Percentiles rank a stretch among this genome's conserved stretches.
phyloP scores from a whole-genome alignment of 768 basidiomycete genomes.

The Mycena amicta region DNA sequence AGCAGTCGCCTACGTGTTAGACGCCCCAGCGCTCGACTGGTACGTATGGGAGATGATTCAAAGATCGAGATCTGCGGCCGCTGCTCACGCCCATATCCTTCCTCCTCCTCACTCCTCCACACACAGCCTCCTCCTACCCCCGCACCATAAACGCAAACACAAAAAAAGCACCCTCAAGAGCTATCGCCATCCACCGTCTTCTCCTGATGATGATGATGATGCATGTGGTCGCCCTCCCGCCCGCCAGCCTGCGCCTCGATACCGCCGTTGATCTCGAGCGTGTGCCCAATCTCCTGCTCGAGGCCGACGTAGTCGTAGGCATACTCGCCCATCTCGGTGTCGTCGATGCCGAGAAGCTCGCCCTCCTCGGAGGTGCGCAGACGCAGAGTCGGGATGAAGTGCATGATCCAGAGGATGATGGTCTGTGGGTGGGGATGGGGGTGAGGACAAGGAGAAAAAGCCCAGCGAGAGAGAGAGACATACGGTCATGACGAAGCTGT shows the following conservation, averaged over 20 bases:
- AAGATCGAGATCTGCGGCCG: too few species aligned
- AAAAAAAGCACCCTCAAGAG: background rate
- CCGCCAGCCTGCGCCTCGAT: slow-evolving; percentile 15
- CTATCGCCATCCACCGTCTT: slow-evolving; percentile 14
- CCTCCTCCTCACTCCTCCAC: too few species aligned
- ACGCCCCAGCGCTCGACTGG: too few species aligned
- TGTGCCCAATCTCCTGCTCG: slow-evolving; percentile 57
- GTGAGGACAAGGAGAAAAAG: background rate
- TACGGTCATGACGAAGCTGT: slow-evolving; percentile 79
- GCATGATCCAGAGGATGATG: slow-evolving; percentile 86
- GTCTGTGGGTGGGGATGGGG: slow-evolving; percentile 44
- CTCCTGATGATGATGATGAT: slow-evolving; percentile 11
- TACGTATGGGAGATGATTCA: too few species aligned
- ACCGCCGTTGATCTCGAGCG: slow-evolving; percentile 24
- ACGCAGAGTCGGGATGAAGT: slow-evolving; percentile 78
- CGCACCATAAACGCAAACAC: too few species aligned
- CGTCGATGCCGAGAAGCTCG: slow-evolving; percentile 86
- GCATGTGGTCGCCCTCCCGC: slow-evolving; percentile 17
- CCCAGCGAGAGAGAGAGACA: too few species aligned
- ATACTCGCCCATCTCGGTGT: slow-evolving; percentile 87
- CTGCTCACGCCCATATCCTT: too few species aligned
- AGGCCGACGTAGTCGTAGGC: slow-evolving; percentile 86
- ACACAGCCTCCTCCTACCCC: too few species aligned
- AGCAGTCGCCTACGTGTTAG: too few species aligned
- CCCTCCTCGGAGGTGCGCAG: slow-evolving; percentile 67